phyloP scores from a whole-genome alignment of 768 basidiomycete genomes.

The Boletus vinaceobasis region DNA sequence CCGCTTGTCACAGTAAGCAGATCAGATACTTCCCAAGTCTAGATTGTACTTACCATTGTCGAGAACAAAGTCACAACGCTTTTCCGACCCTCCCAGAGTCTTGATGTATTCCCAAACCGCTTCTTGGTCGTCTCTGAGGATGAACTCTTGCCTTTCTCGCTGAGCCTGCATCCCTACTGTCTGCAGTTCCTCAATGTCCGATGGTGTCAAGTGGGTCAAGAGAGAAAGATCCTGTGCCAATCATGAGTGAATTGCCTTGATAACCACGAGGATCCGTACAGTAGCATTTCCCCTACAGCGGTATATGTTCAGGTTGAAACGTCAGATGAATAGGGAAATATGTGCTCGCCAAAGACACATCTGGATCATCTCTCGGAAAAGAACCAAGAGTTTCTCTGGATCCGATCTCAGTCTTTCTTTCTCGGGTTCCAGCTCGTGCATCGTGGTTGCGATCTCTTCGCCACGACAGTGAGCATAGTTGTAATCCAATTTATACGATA shows the following conservation, averaged over 20 bases:
- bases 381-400: conserved; percentile 50
- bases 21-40: neutral
- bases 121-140: conserved; percentile 80
- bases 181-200: conserved; percentile 82
- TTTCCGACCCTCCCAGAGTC: conserved; percentile 39
- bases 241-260: neutral
- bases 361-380: conserved; percentile 85
- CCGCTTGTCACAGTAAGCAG: conserved; percentile 48
- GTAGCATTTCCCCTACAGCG: conserved; percentile 87
- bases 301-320: conserved; percentile 1
- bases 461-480: neutral
- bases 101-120: conserved; percentile 71
- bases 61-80: conserved; percentile 77
- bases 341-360: conserved; percentile 71
- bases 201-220: conserved; percentile 77
- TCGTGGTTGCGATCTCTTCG: conserved; percentile 68
- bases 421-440: conserved; percentile 60
- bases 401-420: conserved; percentile 44
- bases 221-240: conserved; percentile 81
- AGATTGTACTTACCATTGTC: conserved; percentile 68
- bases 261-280: conserved; percentile 37
- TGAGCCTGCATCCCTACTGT: conserved; percentile 79
- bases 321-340: neutral
- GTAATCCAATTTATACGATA: neutral
- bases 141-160: conserved; percentile 69